Evolutionary conservation across 2,329 filamentous ascomycete species (phyloP).

Genomic region (Hypoxylon sp.): DNA sequence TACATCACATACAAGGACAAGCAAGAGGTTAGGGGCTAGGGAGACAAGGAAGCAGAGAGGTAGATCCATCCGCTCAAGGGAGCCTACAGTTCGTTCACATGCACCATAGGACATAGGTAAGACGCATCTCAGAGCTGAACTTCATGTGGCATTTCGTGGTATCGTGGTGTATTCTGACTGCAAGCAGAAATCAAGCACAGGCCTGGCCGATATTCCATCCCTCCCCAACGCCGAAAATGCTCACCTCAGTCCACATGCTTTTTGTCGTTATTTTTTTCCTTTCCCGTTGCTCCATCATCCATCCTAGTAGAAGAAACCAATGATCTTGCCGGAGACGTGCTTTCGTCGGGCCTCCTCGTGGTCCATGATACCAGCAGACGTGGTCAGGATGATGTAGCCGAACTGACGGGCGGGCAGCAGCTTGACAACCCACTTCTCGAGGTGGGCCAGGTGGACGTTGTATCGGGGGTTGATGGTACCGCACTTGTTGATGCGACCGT

Average conservation of each 20-base stretch:
- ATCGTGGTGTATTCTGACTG: constrained; percentile 43
- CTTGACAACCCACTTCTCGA: constrained; percentile 99
- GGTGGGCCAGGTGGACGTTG: constrained; percentile 96
- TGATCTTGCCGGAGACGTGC: constrained; percentile 99
- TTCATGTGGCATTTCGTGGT: constrained; percentile 42
- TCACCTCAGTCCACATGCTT: constrained; percentile 27
- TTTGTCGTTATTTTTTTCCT: constrained; percentile 13
- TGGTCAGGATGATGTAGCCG: constrained; percentile 98
- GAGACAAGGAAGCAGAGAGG: no score
- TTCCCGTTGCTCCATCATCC: neutral
- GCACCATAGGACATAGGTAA: neutral
- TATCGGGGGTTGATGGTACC: constrained; percentile 99
- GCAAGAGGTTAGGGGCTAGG: no score
- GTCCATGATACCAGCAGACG: constrained; percentile 99
- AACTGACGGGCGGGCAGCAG: constrained; percentile 99
- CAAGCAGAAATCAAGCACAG: constrained; percentile 32
- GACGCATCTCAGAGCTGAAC: constrained; percentile 21
- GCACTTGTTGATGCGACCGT: constrained; percentile 98
- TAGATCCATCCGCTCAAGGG: no score
- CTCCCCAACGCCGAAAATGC: constrained; percentile 47
- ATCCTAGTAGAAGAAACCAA: constrained; percentile 97
- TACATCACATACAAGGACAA: no score
- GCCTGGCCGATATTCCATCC: constrained; percentile 40
- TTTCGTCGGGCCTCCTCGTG: constrained; percentile 99
- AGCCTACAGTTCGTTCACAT: no score